These are phyloP conservation scores for Colletotrichum coccodes DNA, from an alignment of 2,329 filamentous ascomycete species.

Conservation along the genomic window DNA sequence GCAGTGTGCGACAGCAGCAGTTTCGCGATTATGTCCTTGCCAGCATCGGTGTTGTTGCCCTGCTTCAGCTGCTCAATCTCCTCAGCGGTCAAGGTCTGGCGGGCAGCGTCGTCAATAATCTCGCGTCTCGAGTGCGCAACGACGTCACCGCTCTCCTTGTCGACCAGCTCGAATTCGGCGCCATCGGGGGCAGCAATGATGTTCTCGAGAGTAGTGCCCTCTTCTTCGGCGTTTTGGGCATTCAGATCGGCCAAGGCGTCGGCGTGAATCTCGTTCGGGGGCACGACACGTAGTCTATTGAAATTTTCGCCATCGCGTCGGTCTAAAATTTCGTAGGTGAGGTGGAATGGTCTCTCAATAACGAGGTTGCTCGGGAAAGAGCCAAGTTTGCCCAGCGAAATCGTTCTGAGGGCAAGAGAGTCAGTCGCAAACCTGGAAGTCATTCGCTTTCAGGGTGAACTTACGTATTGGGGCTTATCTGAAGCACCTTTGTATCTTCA, in stretches of 20 bases:
- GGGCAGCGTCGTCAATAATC: constrained; percentile 68
- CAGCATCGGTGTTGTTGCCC: constrained; percentile 79
- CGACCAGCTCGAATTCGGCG: constrained; percentile 54
- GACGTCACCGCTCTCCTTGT: constrained; percentile 53
- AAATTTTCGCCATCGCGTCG: constrained; percentile 71
- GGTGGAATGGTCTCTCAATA: constrained; percentile 88
- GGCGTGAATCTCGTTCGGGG: constrained; percentile 83
- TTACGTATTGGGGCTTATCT: constrained; percentile 70
- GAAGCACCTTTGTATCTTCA: constrained; percentile 65
- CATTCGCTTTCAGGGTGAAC: constrained; percentile 23
- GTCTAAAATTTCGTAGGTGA: constrained; percentile 91
- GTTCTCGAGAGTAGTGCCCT: constrained; percentile 53
- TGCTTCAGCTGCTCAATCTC: constrained; percentile 82
- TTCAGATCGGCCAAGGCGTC: constrained; percentile 71
- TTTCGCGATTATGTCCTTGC: constrained; percentile 92
- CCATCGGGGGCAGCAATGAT: constrained; percentile 48
- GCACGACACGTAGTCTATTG: constrained; percentile 79
- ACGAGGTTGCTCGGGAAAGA: constrained; percentile 90
- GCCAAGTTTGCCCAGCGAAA: constrained; percentile 93
- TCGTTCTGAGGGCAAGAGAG: constrained; percentile 65
- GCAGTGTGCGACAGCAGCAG: constrained; percentile 89
- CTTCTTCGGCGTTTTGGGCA: constrained; percentile 49
- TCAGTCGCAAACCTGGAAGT: not conserved
- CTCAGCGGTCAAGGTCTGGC: constrained; percentile 81
- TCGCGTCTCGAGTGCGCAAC: constrained; percentile 67